Conservation (phyloP, 192 early-diverging fungal species). For the Backusella tuberculispora region DNA sequence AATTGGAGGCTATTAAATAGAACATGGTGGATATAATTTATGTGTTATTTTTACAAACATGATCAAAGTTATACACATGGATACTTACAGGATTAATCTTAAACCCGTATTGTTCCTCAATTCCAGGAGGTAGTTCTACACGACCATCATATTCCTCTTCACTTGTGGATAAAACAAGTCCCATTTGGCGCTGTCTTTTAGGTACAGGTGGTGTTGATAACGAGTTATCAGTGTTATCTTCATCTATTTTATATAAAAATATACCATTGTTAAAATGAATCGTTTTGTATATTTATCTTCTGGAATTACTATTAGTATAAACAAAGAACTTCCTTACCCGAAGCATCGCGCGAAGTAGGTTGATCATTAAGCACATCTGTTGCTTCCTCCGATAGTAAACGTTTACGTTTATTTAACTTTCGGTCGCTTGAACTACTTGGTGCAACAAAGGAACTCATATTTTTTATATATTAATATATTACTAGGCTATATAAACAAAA, state of each 20-base stretch:
- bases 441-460: background rate
- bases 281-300: background rate
- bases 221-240: constrained; percentile 20
- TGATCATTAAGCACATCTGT: constrained; percentile 10
- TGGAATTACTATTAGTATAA: background rate
- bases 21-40: background rate
- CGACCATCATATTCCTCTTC: constrained; percentile 15
- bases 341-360: constrained; percentile 24
- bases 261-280: background rate
- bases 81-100: constrained; percentile 29
- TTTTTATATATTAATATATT: background rate
- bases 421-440: constrained; percentile 4
- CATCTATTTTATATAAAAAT: constrained; percentile 1
- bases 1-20: constrained; percentile 45
- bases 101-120: constrained; percentile 24
- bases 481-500: no score
- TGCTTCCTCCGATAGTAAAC: background rate
- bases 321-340: constrained; percentile 10
- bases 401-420: constrained; percentile 18
- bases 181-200: constrained; percentile 20
- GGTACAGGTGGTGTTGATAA: background rate
- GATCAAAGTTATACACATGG: background rate
- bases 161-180: constrained; percentile 5
- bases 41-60: background rate
- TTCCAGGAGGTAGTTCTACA: constrained; percentile 16